A percentile compares a stretch with the other conserved stretches of the same genome.
These are phyloP conservation scores for Trametes sanguinea DNA, from an alignment of 768 basidiomycete genomes.

Conservation along the genomic window DNA sequence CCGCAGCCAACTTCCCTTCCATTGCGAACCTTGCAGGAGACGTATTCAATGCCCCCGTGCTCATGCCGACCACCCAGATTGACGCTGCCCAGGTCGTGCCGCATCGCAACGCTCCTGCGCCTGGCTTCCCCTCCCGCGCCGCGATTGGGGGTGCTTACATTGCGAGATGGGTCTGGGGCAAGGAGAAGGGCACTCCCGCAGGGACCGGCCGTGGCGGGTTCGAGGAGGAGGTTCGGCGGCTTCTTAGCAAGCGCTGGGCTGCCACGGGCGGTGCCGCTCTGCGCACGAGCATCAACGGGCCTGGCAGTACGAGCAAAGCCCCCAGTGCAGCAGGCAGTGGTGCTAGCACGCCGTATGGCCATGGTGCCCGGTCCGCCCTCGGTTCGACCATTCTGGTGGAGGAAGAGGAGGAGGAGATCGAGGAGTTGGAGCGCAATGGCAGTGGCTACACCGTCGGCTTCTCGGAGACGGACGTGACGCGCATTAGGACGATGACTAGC, in stretches of 20 bases:
- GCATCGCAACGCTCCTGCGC: conserved; percentile 73
- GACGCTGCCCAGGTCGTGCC: conserved; percentile 73
- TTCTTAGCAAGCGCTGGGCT: conserved; percentile 76
- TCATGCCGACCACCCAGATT: conserved; percentile 72
- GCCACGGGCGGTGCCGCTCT: conserved; percentile 58
- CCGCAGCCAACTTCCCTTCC: conserved; percentile 82
- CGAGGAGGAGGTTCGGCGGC: conserved; percentile 76
- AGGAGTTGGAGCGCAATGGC: conserved; percentile 51
- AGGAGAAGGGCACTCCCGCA: conserved; percentile 46
- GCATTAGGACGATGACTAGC: conserved; percentile 58
- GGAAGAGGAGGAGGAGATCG: conserved; percentile 76
- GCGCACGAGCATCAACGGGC: conserved; percentile 59
- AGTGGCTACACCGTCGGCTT: conserved; percentile 42
- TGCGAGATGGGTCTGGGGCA: conserved; percentile 86
- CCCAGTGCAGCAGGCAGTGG: conserved; percentile 63
- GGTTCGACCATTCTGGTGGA: conserved; percentile 58
- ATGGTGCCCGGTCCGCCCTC: conserved; percentile 51
- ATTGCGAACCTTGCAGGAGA: conserved; percentile 80
- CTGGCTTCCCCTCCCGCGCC: conserved; percentile 68
- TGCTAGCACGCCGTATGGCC: conserved; percentile 66
- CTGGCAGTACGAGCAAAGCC: conserved; percentile 29
- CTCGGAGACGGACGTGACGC: conserved; percentile 44
- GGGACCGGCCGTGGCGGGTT: conserved; percentile 58
- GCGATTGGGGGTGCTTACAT: conserved; percentile 76
- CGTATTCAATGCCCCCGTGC: conserved; percentile 80